Evolutionary conservation across 2,329 filamentous ascomycete species (phyloP).

Genomic region (Penicillium concentricum): DNA sequence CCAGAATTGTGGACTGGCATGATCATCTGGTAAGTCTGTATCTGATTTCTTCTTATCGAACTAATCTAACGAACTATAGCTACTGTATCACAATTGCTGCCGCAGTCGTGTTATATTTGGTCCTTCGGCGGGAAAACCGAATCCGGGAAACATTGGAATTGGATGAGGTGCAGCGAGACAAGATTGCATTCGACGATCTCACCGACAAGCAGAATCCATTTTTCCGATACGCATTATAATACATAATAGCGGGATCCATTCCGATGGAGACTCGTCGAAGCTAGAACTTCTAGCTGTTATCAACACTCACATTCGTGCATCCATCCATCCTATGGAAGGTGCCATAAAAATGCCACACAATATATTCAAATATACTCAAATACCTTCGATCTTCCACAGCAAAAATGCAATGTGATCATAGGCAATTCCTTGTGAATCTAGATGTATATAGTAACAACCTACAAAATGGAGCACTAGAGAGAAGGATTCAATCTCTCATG

Average conservation of each 20-base stretch:
- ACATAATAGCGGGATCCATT: neutral
- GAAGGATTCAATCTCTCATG: neutral
- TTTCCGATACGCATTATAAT: conserved; percentile 60
- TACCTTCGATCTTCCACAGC: neutral
- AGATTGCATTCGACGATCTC: conserved; percentile 65
- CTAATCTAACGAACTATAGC: conserved; percentile 36
- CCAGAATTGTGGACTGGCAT: conserved; percentile 69
- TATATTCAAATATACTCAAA: neutral
- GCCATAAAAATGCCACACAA: neutral
- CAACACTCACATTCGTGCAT: neutral
- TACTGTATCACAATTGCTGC: conserved; percentile 67
- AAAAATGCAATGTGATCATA: neutral
- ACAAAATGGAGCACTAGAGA: neutral
- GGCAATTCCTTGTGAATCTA: neutral
- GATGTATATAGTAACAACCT: neutral
- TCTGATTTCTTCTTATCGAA: neutral
- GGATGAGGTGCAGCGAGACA: conserved; percentile 62
- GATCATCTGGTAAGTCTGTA: conserved; percentile 55
- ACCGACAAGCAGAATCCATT: conserved; percentile 69
- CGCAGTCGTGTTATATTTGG: conserved; percentile 55
- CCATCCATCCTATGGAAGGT: neutral
- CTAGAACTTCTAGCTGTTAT: too few species aligned
- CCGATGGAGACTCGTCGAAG: neutral
- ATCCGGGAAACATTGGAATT: conserved; percentile 49
- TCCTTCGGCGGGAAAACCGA: conserved; percentile 61